Conservation (phyloP, 257 asterid genomes). For the Linaria vulgaris region DNA sequence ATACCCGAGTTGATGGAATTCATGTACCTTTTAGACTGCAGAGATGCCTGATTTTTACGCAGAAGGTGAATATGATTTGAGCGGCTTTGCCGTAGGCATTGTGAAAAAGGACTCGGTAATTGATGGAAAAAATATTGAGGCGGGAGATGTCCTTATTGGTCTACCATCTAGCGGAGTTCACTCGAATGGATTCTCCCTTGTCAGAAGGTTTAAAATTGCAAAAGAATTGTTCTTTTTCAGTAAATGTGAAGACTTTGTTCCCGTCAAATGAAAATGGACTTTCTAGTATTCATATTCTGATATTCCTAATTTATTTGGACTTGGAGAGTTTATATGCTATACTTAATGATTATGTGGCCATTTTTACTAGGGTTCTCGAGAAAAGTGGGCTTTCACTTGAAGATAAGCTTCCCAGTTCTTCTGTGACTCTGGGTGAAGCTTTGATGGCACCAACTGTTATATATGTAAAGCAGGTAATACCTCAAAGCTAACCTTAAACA, state of each 20-base stretch:
- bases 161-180: conserved; percentile 98
- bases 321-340: not conserved
- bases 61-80: conserved; percentile 88
- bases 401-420: conserved; percentile 70
- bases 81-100: conserved; percentile 93
- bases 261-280: not conserved
- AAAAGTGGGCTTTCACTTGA: conserved; percentile 69
- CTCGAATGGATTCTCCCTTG: conserved; percentile 90
- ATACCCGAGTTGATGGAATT: conserved; percentile 11
- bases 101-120: conserved; percentile 76
- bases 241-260: not conserved
- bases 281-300: not conserved
- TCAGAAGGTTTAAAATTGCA: conserved; percentile 57
- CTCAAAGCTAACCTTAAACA: conserved; percentile 3
- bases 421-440: conserved; percentile 70
- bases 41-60: conserved; percentile 98
- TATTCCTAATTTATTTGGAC: not conserved
- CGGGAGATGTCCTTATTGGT: conserved; percentile 83
- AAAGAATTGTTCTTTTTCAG: not conserved
- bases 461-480: conserved; percentile 82
- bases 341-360: not conserved
- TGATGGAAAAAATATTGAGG: conserved; percentile 69
- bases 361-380: conserved; percentile 59
- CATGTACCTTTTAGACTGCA: conserved; percentile 67
- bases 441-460: conserved; percentile 89